Evolutionary conservation across 441 rosid species (phyloP), one percentile per base, ranked within the genome.

Genomic region (Erysimum pusillum): DNA sequence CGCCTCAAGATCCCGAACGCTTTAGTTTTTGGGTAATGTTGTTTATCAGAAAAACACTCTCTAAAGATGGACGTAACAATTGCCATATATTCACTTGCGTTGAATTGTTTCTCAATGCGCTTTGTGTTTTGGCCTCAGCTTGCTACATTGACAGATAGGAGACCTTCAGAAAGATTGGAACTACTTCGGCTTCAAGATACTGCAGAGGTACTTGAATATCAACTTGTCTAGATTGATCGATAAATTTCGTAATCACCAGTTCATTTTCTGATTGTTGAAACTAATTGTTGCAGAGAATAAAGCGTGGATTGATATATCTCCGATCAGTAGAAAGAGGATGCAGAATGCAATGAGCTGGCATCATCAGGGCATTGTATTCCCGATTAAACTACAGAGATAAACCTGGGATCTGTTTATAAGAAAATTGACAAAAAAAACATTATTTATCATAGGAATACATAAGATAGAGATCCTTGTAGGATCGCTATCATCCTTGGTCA

Each of bases 11-110:
- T 83, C 96, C 97, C 0, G 99, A 95, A 75, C 87, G 85, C 76
- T 93, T 95, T 81, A 95, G 99, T 82, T 95, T 92, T 80, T 95
- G 99, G 99, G 99, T 95, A 88, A 60, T 36, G 31, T 35, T 41
- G 60, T 53, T 32, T 13, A 51, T 51, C 12, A 45, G 1, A 65
- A 63, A 54, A 53, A 70, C 36, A 38, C 4, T 65, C 32, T 74
- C 60, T 48, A 57, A 25, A 66, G 35, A 36, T 66, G 67, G 34
- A 25, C 52, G 54, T 18, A 41, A 53, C 63, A 32, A 52, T 22
- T 51, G 46, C 69, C 63, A 42, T 69, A 4, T 11, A 10, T 53
- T 14, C 22, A 35, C 57, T n/a, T 36, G 28, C 9, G 8, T 45
- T 63, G 54, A 46, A 28, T 41, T 15, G 14, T 70, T 36, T 18